Base-by-base conservation (phyloP, 2,329 filamentous ascomycete species). In the Canariomyces notabilis region DNA sequence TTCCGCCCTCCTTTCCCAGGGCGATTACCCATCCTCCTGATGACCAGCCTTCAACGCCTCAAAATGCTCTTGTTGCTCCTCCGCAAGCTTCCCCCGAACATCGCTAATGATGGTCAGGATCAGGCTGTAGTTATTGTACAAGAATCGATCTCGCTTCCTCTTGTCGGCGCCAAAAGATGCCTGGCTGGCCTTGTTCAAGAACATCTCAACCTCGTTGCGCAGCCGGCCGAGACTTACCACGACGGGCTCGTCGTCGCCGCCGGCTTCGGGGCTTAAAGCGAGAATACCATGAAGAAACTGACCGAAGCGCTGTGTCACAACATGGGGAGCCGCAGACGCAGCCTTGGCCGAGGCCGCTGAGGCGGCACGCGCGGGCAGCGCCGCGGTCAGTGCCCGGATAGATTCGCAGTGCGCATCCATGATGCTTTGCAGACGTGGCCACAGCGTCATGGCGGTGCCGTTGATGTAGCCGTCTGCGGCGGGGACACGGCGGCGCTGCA, bases 51-150 rank as follows among this genome's bases (percentile, higher is more conserved):
- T 85, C 55, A 89, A 64, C 44, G 72, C 72, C 61, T 86, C 83
- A 63, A 93, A 90, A 66, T 89, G 79, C 56, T 73, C 74, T 66
- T 83, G 83, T 64, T 91, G 82, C 60, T 95, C 89, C 19, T 72
- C 69, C 1, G 85, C 80, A 59, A 91, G 64, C 64, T 87, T 87
- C 4, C 88, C 88, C 9, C 76, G 74, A 4, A 80, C 76, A 58
- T 91, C 85, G 60, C 85, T 81, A 54, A 98, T 86, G 52, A 98
- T 96, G 9, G 93, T 96, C 59, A 89, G 74, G n/a, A 98, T 79
- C 53, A 98, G 73, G 44, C 88, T 94, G 66, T 95, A 97, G 65
- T 98, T 98, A 64, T 97, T 98, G 62, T 87, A 93, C 59, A 98
- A 66, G 62, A 97, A 97, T 36, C 93, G 75, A 56, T 91, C 85